phyloP scores from a whole-genome alignment of 768 basidiomycete species.

The Naganishia onofrii region DNA sequence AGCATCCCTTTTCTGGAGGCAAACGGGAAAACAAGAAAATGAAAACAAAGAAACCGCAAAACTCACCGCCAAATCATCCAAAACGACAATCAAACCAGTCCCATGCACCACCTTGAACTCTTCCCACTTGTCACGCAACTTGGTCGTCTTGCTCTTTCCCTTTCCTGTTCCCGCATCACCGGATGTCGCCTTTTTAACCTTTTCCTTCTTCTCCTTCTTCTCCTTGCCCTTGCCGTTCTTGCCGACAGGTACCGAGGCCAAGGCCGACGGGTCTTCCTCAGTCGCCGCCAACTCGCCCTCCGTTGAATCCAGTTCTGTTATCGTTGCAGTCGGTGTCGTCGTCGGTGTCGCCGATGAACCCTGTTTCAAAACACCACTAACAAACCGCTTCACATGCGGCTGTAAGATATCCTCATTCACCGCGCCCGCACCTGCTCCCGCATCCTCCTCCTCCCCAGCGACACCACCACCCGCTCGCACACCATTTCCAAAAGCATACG shows the following conservation, averaged over 20 bases:
- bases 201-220: conserved; percentile 8
- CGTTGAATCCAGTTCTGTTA: background rate
- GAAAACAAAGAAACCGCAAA: background rate
- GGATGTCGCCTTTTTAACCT: conserved; percentile 6
- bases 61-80: conserved; percentile 36
- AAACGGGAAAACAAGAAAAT: too few species aligned
- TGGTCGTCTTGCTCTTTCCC: conserved; percentile 7
- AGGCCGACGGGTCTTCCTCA: background rate
- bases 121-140: conserved; percentile 27
- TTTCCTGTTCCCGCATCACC: background rate
- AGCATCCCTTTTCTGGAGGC: too few species aligned
- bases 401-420: conserved; percentile 10
- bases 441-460: background rate
- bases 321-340: background rate
- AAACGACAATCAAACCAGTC: conserved; percentile 32
- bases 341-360: background rate
- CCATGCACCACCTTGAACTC: conserved; percentile 31
- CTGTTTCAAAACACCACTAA: background rate
- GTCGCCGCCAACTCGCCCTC: background rate
- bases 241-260: too few species aligned
- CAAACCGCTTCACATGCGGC: conserved; percentile 6
- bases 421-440: background rate
- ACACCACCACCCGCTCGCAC: background rate
- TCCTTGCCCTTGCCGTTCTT: conserved; percentile 9
- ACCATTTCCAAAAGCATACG: background rate